These are phyloP conservation scores for Nicotiana obtusifolia DNA, from an alignment of 257 asterid genomes.

Conservation along the genomic window DNA sequence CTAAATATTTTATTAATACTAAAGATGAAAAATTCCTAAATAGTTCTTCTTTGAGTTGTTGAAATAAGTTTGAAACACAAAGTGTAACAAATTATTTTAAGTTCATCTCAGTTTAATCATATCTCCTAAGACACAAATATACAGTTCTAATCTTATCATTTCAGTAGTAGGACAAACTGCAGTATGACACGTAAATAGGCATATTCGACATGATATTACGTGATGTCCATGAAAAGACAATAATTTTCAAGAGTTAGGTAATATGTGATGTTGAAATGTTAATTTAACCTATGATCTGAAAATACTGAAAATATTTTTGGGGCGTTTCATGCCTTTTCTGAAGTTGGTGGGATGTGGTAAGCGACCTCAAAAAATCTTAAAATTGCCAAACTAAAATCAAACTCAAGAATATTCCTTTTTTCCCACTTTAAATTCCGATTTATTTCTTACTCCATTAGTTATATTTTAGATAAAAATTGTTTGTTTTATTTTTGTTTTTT, in stretches of 20 bases:
- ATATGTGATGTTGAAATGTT: constrained; percentile 1
- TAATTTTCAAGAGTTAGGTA: not conserved
- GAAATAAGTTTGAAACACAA: not conserved
- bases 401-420: not conserved
- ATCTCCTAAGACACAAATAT: not conserved
- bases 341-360: not conserved
- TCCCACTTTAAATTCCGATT: not conserved
- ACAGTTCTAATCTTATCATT: not conserved
- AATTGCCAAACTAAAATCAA: not conserved
- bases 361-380: not conserved
- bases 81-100: not conserved
- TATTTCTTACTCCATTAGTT: not conserved
- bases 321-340: not conserved
- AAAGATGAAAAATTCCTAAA: not conserved
- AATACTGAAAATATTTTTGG: not conserved
- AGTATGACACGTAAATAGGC: not conserved
- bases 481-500: not conserved
- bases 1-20: not conserved
- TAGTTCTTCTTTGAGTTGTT: too few relatives aligned
- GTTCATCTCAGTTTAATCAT: not conserved
- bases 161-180: not conserved
- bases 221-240: not conserved
- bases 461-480: not conserved
- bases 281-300: not conserved
- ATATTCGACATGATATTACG: not conserved